Base-by-base conservation (phyloP, 306 rosid species). In the Vigna radiata region DNA sequence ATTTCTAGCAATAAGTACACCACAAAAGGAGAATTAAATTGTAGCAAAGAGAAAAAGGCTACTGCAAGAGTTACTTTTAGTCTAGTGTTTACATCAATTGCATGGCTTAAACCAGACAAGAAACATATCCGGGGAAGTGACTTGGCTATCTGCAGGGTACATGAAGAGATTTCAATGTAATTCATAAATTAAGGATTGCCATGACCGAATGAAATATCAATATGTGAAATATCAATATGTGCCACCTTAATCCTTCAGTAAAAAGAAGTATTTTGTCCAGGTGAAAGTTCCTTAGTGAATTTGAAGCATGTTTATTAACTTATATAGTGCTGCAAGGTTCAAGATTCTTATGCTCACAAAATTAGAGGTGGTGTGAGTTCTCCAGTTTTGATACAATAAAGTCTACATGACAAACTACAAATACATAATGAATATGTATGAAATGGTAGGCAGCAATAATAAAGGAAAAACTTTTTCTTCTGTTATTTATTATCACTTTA, bases 61-160 rank as follows among this genome's bases (percentile, higher is more conserved):
- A 58, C 17, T 64, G 31, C 61, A 73, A 48, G 68, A 70, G 52
- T 11, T 25, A 16, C 6, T 56, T 52, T 27, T 63, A 21, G 52
- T 43, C 18, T 52, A 36, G 4, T 56, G 65, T 73, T 74, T 60
- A 29, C 61, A 74, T 8, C 13, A 14, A 41, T 10, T 59, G 68
- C 56, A 59, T 58, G 67, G 16, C 88, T 89, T 68, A 95, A 89
- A 81, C 97, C 98, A 16, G 97, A 95, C 36, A 92, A 79, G 88
- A 92, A 90, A 79, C 98, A 95, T 79, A 95, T 92, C 60, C 98
- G 95, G 25, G 98, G 98, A 83, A 92, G 87, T 10, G 91, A 84
- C 83, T 70, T 81, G 16, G 87, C 93, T 44, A 90, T 81, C 97
- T 95, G 91, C 86, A 68, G 58, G 75, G 64, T 25, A 67, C 36